Conservation (phyloP, 2,329 filamentous ascomycete species). For the Orbilia brochopaga region DNA sequence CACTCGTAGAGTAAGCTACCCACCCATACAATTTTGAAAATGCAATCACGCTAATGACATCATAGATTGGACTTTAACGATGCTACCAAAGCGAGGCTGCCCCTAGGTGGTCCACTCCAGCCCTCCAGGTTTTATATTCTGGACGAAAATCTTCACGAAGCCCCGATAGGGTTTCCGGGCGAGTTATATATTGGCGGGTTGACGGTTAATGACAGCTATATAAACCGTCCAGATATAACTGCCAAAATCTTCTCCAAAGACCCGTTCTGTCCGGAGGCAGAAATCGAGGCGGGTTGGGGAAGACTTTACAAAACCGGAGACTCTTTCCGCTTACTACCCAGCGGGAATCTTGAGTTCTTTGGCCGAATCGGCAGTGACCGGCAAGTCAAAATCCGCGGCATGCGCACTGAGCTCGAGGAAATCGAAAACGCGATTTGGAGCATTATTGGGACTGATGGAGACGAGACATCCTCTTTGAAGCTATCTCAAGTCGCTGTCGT, state of each 20-base stretch:
- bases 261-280: constrained; percentile 50
- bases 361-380: constrained; percentile 60
- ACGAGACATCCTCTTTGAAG: constrained; percentile 12
- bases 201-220: constrained; percentile 58
- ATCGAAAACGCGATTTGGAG: constrained; percentile 55
- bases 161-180: constrained; percentile 59
- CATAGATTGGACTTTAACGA: constrained; percentile 2
- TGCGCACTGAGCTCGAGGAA: constrained; percentile 62
- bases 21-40: neutral
- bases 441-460: constrained; percentile 10
- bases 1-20: constrained; percentile 16
- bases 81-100: constrained; percentile 15
- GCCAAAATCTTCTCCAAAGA: constrained; percentile 53
- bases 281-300: constrained; percentile 52
- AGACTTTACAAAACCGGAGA: constrained; percentile 60
- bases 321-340: constrained; percentile 56
- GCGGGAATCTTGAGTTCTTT: constrained; percentile 57
- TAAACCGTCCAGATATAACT: constrained; percentile 54
- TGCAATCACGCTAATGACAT: neutral
- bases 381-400: constrained; percentile 61
- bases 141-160: constrained; percentile 57
- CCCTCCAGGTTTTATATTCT: constrained; percentile 60
- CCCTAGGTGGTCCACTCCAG: constrained; percentile 55
- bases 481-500: constrained; percentile 22
- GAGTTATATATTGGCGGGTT: constrained; percentile 60